A percentile compares a stretch with the other conserved stretches of the same genome.
Conservation (phyloP, 2,329 filamentous ascomycete genomes). For the Cercospora sojina region DNA sequence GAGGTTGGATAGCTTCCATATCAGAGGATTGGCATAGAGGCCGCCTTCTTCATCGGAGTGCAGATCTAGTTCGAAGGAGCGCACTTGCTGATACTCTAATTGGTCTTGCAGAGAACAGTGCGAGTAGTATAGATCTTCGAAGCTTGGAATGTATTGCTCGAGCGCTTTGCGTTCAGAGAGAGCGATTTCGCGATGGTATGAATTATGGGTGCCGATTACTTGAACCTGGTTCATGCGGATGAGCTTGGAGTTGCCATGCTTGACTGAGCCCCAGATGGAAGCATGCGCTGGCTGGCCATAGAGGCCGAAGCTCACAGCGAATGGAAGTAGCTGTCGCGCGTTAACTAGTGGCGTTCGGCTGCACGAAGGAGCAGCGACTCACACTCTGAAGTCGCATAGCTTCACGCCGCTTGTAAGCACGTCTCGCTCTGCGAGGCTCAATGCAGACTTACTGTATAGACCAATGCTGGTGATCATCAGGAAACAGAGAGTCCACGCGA, state of each 20-base stretch:
- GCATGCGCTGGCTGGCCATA: background rate
- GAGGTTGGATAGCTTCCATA: slow-evolving; percentile 45
- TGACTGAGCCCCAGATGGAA: background rate
- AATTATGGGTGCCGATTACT: slow-evolving; percentile 54
- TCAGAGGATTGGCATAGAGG: slow-evolving; percentile 48
- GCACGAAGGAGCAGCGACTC: background rate
- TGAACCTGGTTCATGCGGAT: slow-evolving; percentile 55
- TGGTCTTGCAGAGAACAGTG: slow-evolving; percentile 49
- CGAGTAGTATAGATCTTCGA: slow-evolving; percentile 50
- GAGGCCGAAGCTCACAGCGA: slow-evolving; percentile 12
- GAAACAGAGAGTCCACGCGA: slow-evolving; percentile 15
- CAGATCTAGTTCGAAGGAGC: slow-evolving; percentile 52
- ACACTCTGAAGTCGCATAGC: slow-evolving; percentile 14
- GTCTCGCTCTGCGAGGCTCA: background rate
- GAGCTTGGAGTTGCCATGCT: slow-evolving; percentile 15
- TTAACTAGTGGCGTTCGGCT: background rate
- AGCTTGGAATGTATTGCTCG: slow-evolving; percentile 40
- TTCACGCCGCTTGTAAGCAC: slow-evolving; percentile 2
- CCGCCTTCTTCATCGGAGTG: slow-evolving; percentile 52
- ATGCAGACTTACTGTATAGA: slow-evolving; percentile 20
- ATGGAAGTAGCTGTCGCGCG: background rate
- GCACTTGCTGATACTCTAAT: slow-evolving; percentile 47
- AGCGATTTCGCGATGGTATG: slow-evolving; percentile 51
- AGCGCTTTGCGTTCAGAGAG: slow-evolving; percentile 45
- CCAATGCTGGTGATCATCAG: slow-evolving; percentile 15